Evolutionary conservation across 305 asterid genomes (phyloP).

Genomic region (Fraxinus velutina): DNA sequence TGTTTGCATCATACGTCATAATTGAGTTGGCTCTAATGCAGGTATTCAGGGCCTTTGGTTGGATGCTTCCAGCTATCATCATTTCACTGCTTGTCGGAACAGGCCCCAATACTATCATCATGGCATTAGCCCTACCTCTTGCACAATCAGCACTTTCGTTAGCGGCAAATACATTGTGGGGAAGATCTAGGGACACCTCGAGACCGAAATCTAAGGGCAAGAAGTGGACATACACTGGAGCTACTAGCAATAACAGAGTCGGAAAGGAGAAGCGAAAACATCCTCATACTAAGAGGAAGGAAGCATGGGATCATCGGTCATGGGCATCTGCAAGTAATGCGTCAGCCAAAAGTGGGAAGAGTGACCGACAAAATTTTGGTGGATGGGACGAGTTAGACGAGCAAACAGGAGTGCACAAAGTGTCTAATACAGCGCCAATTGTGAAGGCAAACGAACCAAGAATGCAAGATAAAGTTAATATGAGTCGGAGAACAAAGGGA

Average conservation of each 20-base stretch:
- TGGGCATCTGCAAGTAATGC: slow-evolving; percentile 44
- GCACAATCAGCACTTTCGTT: slow-evolving; percentile 68
- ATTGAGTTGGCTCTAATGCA: slow-evolving; percentile 32
- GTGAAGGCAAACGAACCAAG: slow-evolving; percentile 19
- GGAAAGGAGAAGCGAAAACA: slow-evolving; percentile 34
- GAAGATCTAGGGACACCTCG: slow-evolving; percentile 32
- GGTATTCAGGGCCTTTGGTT: slow-evolving; percentile 70
- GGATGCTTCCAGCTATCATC: slow-evolving; percentile 75
- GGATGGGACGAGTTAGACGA: slow-evolving; percentile 89
- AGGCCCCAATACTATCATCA: slow-evolving; percentile 47
- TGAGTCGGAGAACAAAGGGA: slow-evolving; percentile 46
- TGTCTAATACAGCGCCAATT: slow-evolving; percentile 18
- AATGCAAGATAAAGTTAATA: slow-evolving; percentile 27
- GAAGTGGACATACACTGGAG: slow-evolving; percentile 42
- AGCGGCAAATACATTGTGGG: slow-evolving; percentile 48
- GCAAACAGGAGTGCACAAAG: slow-evolving; percentile 31
- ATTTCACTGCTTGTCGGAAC: slow-evolving; percentile 51
- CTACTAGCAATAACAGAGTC: slow-evolving; percentile 24
- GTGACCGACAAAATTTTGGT: slow-evolving; percentile 38
- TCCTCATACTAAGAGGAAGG: slow-evolving; percentile 34
- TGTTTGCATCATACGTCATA: slow-evolving; percentile 4
- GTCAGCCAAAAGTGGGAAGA: slow-evolving; percentile 25
- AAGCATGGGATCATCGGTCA: slow-evolving; percentile 39
- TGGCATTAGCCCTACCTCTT: slow-evolving; percentile 76
- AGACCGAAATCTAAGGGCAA: slow-evolving; percentile 41